Evolutionary conservation across 768 basidiomycete species (phyloP).

Genomic region (Arthromyces matolae): DNA sequence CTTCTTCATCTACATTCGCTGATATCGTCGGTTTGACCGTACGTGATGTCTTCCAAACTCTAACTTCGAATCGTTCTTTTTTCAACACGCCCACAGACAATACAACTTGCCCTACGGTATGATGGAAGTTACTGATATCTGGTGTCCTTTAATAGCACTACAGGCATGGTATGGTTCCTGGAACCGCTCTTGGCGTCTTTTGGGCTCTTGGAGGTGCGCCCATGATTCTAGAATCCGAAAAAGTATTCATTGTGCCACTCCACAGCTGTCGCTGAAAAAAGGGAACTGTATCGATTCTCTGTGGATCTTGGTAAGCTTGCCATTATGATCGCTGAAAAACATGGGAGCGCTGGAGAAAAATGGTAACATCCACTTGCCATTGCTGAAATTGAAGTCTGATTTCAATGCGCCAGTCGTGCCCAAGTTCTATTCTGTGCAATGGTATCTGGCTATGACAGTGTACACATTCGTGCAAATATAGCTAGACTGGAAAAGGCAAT

Average conservation of each 20-base stretch:
- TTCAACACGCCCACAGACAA: too few species aligned
- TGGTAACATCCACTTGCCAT: conserved; percentile 43
- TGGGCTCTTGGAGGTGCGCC: conserved; percentile 59
- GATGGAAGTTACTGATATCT: too few species aligned
- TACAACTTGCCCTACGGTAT: conserved; percentile 61
- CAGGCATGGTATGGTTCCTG: conserved; percentile 68
- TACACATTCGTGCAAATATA: conserved; percentile 60
- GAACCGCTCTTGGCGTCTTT: conserved; percentile 68
- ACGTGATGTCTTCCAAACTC: too few species aligned
- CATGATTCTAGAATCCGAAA: background rate
- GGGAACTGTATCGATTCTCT: conserved; percentile 65
- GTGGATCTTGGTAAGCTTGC: conserved; percentile 64
- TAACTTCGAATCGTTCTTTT: too few species aligned
- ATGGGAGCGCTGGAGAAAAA: conserved; percentile 64
- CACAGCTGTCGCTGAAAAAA: conserved; percentile 54
- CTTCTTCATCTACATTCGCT: conserved; percentile 47
- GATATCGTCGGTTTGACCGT: conserved; percentile 69
- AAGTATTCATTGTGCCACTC: background rate
- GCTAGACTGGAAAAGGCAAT: conserved; percentile 58
- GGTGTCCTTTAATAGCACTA: too few species aligned
- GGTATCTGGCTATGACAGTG: conserved; percentile 65
- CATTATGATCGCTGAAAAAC: conserved; percentile 59
- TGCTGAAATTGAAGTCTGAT: too few species aligned
- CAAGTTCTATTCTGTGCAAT: conserved; percentile 57
- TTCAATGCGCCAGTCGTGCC: conserved; percentile 55